Evolutionary conservation across 1,284 basidiomycete genomes (phyloP).

Genomic region (Boletellus deceptivus): DNA sequence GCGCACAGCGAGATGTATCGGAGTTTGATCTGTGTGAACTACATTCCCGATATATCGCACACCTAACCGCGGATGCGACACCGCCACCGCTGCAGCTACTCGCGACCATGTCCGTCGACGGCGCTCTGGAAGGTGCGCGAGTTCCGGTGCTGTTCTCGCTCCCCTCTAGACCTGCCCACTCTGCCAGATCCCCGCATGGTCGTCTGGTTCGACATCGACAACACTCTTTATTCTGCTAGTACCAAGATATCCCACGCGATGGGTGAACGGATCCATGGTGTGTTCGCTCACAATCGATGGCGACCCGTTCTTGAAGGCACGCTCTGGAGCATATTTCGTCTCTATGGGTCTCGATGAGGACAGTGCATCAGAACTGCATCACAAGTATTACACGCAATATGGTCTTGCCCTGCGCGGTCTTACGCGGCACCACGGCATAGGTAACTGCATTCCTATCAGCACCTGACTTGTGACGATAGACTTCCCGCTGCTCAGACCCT

Average conservation of each 20-base stretch:
- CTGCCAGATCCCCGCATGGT: slow-evolving; percentile 47
- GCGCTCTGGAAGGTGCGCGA: slow-evolving; percentile 24
- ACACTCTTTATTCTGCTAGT: slow-evolving; percentile 79
- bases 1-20: slow-evolving; percentile 18
- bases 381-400: slow-evolving; percentile 75
- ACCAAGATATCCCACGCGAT: slow-evolving; percentile 78
- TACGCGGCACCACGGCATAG: slow-evolving; percentile 75
- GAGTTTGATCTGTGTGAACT: slow-evolving; percentile 32
- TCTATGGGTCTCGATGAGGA: slow-evolving; percentile 64
- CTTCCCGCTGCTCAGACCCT: slow-evolving; percentile 53
- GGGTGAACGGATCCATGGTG: slow-evolving; percentile 77
- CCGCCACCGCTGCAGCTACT: slow-evolving; percentile 5
- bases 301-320: neutral
- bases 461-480: neutral
- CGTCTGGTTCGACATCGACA: slow-evolving; percentile 86
- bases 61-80: neutral
- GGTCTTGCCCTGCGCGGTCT: slow-evolving; percentile 86
- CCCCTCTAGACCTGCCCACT: slow-evolving; percentile 8
- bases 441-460: slow-evolving; percentile 37
- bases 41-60: slow-evolving; percentile 16
- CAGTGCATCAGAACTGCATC: slow-evolving; percentile 72
- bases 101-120: slow-evolving; percentile 22
- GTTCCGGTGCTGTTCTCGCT: neutral
- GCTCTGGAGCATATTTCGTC: slow-evolving; percentile 67
- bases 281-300: slow-evolving; percentile 9